Evolutionary conservation across 176 grass and related monocot species (phyloP).

Genomic region (Raddia guianensis): DNA sequence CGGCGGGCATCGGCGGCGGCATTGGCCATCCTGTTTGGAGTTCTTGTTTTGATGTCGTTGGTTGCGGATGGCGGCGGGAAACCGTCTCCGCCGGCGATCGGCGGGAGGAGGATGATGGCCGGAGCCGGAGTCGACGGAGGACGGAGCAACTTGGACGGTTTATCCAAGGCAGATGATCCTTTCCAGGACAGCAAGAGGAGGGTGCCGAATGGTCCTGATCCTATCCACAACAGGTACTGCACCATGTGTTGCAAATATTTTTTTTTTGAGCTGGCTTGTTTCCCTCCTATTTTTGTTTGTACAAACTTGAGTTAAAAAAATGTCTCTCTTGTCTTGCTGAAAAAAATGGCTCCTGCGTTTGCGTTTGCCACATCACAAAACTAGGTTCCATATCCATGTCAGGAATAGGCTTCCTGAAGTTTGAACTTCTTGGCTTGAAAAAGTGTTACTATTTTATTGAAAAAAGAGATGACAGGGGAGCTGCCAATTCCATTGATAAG

Average conservation of each 20-base stretch:
- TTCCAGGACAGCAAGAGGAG: conserved; percentile 66
- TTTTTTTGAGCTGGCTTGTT: not conserved
- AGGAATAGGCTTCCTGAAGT: conserved; percentile 33
- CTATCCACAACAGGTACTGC: conserved; percentile 88
- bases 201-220: conserved; percentile 94
- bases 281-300: not conserved
- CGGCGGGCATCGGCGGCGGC: conserved; percentile 37
- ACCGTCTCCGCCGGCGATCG: conserved; percentile 35
- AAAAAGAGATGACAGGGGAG: too few relatives aligned
- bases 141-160: conserved; percentile 42
- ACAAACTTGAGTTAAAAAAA: not conserved
- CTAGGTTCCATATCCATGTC: not conserved
- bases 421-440: not conserved
- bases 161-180: conserved; percentile 36
- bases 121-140: not conserved
- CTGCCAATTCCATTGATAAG: too few relatives aligned
- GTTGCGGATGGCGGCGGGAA: conserved; percentile 24
- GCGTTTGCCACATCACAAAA: not conserved
- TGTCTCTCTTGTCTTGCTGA: not conserved
- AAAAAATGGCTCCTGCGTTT: not conserved
- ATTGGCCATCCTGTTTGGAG: conserved; percentile 53
- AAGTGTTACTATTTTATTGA: not conserved
- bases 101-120: conserved; percentile 48
- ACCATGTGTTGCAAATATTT: conserved; percentile 22
- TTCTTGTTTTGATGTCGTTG: conserved; percentile 53